Percentiles rank a stretch among this genome's conserved stretches.
These are phyloP conservation scores for Vanderwaltozyma tropicalis DNA, from an alignment of 805 yeast genomes.

Conservation along the genomic window DNA sequence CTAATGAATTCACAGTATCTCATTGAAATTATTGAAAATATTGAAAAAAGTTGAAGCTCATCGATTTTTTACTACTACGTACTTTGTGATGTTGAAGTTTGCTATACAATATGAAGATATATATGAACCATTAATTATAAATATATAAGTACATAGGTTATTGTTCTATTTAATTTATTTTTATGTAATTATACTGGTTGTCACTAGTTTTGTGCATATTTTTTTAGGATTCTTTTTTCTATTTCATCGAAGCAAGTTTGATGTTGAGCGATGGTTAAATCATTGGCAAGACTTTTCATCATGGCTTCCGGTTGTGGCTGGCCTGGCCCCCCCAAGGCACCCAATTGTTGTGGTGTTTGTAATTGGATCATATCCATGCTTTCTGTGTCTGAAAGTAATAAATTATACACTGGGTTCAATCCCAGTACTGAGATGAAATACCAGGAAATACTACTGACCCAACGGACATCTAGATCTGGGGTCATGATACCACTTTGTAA, in stretches of 20 bases:
- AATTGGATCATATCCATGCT: constrained; percentile 7
- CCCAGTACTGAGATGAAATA: constrained; percentile 84
- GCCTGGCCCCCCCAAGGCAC: constrained; percentile 36
- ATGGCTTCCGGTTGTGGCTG: constrained; percentile 53
- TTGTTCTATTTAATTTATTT: too few species aligned
- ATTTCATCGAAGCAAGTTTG: constrained; percentile 48
- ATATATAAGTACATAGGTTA: not conserved
- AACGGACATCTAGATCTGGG: constrained; percentile 74
- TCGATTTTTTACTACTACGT: too few species aligned
- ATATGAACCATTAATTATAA: not conserved
- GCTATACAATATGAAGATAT: too few species aligned
- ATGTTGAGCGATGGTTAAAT: constrained; percentile 52
- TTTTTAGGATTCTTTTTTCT: constrained; percentile 41
- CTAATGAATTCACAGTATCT: too few species aligned
- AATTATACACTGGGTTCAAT: constrained; percentile 63
- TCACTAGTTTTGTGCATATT: too few species aligned
- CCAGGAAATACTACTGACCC: constrained; percentile 94
- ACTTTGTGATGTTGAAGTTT: too few species aligned
- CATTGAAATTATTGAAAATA: too few species aligned
- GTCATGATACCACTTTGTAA: constrained; percentile 81
- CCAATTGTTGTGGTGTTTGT: constrained; percentile 22
- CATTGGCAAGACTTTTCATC: constrained; percentile 64
- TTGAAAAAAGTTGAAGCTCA: too few species aligned
- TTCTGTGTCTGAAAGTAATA: constrained; percentile 36
- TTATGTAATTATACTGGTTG: too few species aligned